Evolutionary conservation across 2,329 filamentous ascomycete species (phyloP).

Genomic region (Sporothrix sp.): DNA sequence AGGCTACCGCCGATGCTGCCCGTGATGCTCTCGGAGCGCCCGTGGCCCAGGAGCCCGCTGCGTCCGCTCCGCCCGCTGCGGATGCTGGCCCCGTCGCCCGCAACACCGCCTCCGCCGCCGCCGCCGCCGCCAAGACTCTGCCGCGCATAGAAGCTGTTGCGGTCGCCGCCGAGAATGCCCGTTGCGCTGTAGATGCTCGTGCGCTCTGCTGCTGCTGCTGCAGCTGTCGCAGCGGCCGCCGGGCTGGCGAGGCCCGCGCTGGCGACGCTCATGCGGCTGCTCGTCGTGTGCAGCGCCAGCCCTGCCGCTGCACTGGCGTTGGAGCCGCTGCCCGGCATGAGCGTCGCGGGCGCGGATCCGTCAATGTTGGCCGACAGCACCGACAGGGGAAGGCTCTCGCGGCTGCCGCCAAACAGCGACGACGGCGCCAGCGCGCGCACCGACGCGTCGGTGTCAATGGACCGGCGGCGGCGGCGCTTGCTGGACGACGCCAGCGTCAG

Average conservation of each 20-base stretch:
- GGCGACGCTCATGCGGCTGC: slow-evolving; percentile 21
- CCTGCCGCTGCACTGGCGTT: slow-evolving; percentile 35
- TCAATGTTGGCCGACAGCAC: slow-evolving; percentile 65
- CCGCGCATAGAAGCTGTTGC: slow-evolving; percentile 67
- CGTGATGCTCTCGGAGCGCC: slow-evolving; percentile 69
- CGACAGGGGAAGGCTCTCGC: slow-evolving; percentile 69
- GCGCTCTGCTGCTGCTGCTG: slow-evolving; percentile 48
- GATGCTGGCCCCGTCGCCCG: slow-evolving; percentile 57
- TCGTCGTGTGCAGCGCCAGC: slow-evolving; percentile 39
- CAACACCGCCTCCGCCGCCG: slow-evolving; percentile 38
- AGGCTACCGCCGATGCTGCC: slow-evolving; percentile 56
- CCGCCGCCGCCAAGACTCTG: slow-evolving; percentile 15
- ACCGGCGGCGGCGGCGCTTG: slow-evolving; percentile 65
- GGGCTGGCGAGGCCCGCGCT: slow-evolving; percentile 1
- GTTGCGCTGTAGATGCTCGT: slow-evolving; percentile 73
- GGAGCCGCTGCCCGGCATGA: slow-evolving; percentile 43
- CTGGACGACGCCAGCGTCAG: slow-evolving; percentile 75
- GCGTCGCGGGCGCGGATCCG: slow-evolving; percentile 23
- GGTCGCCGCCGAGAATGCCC: slow-evolving; percentile 60
- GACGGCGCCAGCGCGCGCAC: slow-evolving; percentile 76
- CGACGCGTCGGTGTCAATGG: slow-evolving; percentile 77
- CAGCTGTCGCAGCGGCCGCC: slow-evolving; percentile 30
- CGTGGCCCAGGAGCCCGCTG: slow-evolving; percentile 68
- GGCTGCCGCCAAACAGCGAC: slow-evolving; percentile 71
- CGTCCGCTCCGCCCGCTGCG: slow-evolving; percentile 76